Conservation (phyloP, 169 alveolate genomes). For the Plasmodium adleri region DNA sequence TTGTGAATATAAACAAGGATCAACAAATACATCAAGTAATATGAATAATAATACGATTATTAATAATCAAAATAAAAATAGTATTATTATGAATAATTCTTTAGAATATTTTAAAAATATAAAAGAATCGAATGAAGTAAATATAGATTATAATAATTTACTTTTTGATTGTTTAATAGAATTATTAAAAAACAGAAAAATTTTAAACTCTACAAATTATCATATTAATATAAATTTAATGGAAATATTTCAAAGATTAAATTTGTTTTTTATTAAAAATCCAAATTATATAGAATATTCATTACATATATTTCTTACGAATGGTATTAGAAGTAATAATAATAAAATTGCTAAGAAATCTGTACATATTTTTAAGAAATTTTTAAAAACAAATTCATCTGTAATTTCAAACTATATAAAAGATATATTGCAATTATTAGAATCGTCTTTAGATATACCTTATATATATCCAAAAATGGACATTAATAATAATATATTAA, state of each 20-base stretch:
- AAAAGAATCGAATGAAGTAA: conserved; percentile 13
- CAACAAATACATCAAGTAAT: neutral
- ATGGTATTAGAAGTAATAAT: conserved; percentile 59
- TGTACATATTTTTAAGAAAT: conserved; percentile 71
- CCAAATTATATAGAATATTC: conserved; percentile 66
- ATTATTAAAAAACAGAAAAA: conserved; percentile 59
- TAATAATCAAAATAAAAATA: conserved; percentile 2
- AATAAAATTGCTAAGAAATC: conserved; percentile 41
- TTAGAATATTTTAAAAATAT: neutral
- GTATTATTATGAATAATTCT: neutral
- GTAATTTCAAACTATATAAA: conserved; percentile 54
- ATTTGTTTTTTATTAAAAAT: conserved; percentile 43
- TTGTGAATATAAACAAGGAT: conserved; percentile 36
- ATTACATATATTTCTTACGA: conserved; percentile 54
- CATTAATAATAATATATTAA: neutral
- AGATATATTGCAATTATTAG: conserved; percentile 69
- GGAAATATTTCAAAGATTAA: conserved; percentile 72
- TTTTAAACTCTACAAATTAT: conserved; percentile 39
- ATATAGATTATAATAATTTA: conserved; percentile 24
- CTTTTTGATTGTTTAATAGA: conserved; percentile 52
- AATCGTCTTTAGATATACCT: conserved; percentile 45
- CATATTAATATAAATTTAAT: conserved; percentile 70
- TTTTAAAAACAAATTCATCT: conserved; percentile 24
- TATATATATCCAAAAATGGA: conserved; percentile 28
- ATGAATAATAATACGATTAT: neutral